phyloP scores from a whole-genome alignment of 768 basidiomycete species.

The Trametes coccinea region DNA sequence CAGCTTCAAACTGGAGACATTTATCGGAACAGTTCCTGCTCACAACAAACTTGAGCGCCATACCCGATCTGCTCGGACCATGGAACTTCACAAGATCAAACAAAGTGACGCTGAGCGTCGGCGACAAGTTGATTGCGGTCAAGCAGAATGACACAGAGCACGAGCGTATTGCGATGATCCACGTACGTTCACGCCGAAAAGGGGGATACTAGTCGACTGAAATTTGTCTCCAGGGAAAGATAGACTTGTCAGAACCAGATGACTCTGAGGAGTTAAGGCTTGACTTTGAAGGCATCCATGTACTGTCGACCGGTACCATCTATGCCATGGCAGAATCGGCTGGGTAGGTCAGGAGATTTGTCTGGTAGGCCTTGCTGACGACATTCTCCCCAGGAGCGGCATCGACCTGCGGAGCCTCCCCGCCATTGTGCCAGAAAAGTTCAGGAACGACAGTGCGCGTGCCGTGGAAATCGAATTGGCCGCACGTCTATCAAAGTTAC shows the following conservation, averaged over 20 bases:
- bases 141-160: conserved; percentile 32
- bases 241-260: conserved; percentile 61
- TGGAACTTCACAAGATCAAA: conserved; percentile 74
- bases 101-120: conserved; percentile 64
- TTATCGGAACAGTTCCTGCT: conserved; percentile 52
- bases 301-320: conserved; percentile 71
- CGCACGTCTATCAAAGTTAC: conserved; percentile 58
- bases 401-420: conserved; percentile 71
- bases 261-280: conserved; percentile 59
- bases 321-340: conserved; percentile 68
- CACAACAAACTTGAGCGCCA: conserved; percentile 55
- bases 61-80: conserved; percentile 47
- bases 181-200: conserved; percentile 42
- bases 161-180: conserved; percentile 59
- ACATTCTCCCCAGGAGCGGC: conserved; percentile 39
- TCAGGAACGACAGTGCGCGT: conserved; percentile 58
- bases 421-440: conserved; percentile 56
- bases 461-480: conserved; percentile 61
- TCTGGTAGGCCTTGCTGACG: not conserved
- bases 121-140: conserved; percentile 52
- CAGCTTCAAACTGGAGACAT: conserved; percentile 47
- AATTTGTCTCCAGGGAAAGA: conserved; percentile 53
- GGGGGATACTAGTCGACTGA: not conserved
- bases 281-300: conserved; percentile 79
- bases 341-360: conserved; percentile 38